Evolutionary conservation across 2,329 filamentous ascomycete species (phyloP), one percentile per base, ranked within the genome.

Genomic region (Sarocladiaceae sp.): DNA sequence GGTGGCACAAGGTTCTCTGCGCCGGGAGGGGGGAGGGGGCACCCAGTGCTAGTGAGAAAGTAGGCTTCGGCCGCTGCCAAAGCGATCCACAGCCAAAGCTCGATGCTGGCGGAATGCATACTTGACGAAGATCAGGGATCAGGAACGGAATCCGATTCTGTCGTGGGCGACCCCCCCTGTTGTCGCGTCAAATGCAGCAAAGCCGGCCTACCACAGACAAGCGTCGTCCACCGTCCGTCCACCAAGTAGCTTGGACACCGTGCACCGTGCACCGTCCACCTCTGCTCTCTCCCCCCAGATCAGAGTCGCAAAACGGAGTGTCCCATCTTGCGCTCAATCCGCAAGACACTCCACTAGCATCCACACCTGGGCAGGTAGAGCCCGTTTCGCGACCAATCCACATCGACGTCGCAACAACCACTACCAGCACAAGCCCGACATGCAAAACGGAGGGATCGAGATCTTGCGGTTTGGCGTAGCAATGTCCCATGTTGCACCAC

Each of bases 51-150:
- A 48, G 44, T 33, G 44, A 22, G 26, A 33, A 29, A 22, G 26
- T 33, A 48, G 44, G 4, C 26, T 48, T 48, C 44, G 44, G 44
- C 26, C 20, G 44, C 44, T 48, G 26, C n/a, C 44, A 48, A 33
- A 17, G n/a, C 44, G 44, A 48, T 48, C 44, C 44, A 48, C 44
- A 33, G 44, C 44, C 44, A 48, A 48, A 48, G 26, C 44, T 48
- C 44, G 44, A 48, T 48, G 11, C 44, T 31, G 26, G 44, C 26
- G 26, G 25, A 6, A 17, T 33, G 25, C 26, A 33, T 29, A 15
- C 25, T 4, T 29, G 25, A 48, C 28, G 15, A 22, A 6, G 26
- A 48, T 48, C 44, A 48, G 44, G 20, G 26, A 48, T 48, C 44
- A 48, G 44, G 44, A 48, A 48, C 44, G 44, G 44, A 48, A 31